These are phyloP conservation scores for Tetragonia tetragonoides DNA, from an alignment of 148 eudicot species.

Conservation along the genomic window DNA sequence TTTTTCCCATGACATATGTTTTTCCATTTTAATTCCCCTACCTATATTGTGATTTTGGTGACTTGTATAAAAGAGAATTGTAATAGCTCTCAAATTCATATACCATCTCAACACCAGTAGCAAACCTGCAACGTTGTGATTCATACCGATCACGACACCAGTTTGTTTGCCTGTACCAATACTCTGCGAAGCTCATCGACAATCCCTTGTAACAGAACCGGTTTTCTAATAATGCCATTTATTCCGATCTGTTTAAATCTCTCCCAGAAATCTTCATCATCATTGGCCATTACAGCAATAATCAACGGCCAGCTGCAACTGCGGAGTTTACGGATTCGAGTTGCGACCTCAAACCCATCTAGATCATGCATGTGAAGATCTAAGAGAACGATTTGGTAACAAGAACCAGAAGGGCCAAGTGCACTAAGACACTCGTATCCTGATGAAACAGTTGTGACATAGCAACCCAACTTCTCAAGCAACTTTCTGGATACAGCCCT, in stretches of 20 bases:
- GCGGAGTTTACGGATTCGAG: constrained; percentile 53
- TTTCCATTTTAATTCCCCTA: constrained; percentile 11
- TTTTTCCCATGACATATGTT: background rate
- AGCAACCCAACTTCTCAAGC: constrained; percentile 71
- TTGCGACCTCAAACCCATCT: constrained; percentile 62
- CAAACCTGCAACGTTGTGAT: too few relatives aligned
- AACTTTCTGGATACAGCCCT: constrained; percentile 62
- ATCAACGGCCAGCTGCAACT: constrained; percentile 78
- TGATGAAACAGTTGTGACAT: constrained; percentile 54
- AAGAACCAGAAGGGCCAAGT: constrained; percentile 36
- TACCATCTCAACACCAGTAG: background rate
- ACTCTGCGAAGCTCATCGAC: constrained; percentile 65
- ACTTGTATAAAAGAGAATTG: constrained; percentile 4
- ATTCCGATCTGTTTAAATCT: constrained; percentile 51
- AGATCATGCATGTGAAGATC: constrained; percentile 68
- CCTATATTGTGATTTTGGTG: constrained; percentile 15
- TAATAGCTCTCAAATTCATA: constrained; percentile 6
- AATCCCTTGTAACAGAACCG: constrained; percentile 59
- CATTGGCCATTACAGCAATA: constrained; percentile 51
- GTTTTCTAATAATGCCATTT: constrained; percentile 67
- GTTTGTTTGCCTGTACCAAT: constrained; percentile 30
- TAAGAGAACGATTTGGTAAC: constrained; percentile 51
- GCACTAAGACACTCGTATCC: constrained; percentile 71
- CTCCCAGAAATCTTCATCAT: constrained; percentile 43
- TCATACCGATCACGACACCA: constrained; percentile 8